Evolutionary conservation across 2,329 filamentous ascomycete species (phyloP).

Genomic region (Ophiosphaerella korrae): DNA sequence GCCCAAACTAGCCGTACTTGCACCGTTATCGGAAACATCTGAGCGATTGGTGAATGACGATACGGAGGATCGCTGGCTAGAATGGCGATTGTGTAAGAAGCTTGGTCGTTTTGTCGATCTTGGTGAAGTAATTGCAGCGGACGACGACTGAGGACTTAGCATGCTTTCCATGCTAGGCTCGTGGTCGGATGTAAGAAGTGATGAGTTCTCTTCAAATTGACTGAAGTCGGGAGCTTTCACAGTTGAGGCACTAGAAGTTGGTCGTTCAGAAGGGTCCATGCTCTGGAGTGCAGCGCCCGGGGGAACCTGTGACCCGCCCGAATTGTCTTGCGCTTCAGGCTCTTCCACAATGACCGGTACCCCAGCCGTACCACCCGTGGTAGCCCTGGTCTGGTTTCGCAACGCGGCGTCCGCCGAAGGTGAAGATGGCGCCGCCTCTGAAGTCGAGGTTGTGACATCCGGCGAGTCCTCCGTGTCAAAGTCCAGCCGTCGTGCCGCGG

Average conservation of each 20-base stretch:
- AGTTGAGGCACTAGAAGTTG: constrained; percentile 47
- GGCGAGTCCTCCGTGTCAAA: constrained; percentile 31
- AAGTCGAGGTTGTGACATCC: constrained; percentile 33
- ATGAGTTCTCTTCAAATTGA: constrained; percentile 35
- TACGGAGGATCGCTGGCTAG: constrained; percentile 63
- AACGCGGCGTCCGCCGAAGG: constrained; percentile 51
- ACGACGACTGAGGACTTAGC: constrained; percentile 21
- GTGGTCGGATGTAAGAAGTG: constrained; percentile 34
- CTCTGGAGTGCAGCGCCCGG: constrained; percentile 20
- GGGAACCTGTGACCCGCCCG: constrained; percentile 8
- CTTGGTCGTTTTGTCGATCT: constrained; percentile 56
- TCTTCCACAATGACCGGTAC: neutral
- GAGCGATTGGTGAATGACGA: constrained; percentile 62
- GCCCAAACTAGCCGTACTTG: constrained; percentile 76
- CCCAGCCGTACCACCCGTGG: constrained; percentile 6
- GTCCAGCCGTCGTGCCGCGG: constrained; percentile 37
- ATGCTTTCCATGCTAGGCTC: constrained; percentile 38
- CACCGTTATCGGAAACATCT: constrained; percentile 62
- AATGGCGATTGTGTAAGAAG: constrained; percentile 61
- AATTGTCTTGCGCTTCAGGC: constrained; percentile 1
- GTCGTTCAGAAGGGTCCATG: constrained; percentile 31
- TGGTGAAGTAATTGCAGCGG: constrained; percentile 26
- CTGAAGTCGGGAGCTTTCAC: constrained; percentile 46
- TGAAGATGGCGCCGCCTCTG: constrained; percentile 48
- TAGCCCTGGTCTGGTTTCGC: constrained; percentile 28